Evolutionary conservation across 441 rosid genomes (phyloP).

Genomic region (Corymbia citriodora): DNA sequence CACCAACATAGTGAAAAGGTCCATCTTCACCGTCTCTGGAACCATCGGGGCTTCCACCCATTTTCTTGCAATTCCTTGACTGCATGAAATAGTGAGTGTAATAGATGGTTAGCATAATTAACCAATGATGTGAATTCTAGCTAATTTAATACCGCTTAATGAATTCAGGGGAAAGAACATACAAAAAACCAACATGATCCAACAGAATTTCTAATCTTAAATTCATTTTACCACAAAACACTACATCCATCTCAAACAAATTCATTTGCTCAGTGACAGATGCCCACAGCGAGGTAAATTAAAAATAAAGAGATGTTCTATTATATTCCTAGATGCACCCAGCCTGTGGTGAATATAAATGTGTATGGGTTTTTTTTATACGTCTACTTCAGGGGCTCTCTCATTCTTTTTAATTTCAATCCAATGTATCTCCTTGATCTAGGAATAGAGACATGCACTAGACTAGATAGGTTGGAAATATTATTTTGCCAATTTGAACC

Average conservation of each 20-base stretch:
- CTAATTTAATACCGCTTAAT: background rate
- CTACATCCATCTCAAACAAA: background rate
- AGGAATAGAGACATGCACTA: background rate
- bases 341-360: background rate
- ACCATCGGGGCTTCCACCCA: slow-evolving; percentile 98
- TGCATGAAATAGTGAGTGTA: slow-evolving; percentile 18
- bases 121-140: background rate
- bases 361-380: background rate
- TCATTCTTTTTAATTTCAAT: background rate
- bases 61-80: slow-evolving; percentile 89
- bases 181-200: background rate
- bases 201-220: background rate
- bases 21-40: slow-evolving; percentile 52
- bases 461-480: background rate
- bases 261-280: background rate
- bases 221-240: background rate
- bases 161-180: background rate
- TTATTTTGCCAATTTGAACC: background rate
- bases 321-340: background rate
- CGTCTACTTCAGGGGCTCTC: background rate
- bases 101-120: background rate
- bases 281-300: background rate
- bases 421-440: background rate
- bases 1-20: slow-evolving; percentile 56
- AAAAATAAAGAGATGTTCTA: background rate